Evolutionary conservation across 2,329 filamentous ascomycete species (phyloP), one percentile per base, ranked within the genome.

Genomic region (Sclerotinia trifoliorum): DNA sequence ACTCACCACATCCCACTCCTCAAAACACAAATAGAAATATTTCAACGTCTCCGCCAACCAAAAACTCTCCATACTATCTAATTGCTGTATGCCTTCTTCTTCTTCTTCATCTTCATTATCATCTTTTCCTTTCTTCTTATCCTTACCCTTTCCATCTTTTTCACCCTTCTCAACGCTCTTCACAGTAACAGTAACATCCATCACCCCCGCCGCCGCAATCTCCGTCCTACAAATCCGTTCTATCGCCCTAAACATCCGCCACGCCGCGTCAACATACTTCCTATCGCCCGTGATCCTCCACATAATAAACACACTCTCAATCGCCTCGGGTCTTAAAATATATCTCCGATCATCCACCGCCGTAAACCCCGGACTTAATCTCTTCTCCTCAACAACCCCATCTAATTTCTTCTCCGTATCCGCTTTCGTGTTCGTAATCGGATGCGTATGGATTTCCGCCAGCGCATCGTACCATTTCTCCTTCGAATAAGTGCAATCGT

Each of bases 281-380:
- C 69, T 65, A 39, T 77, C 70, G 0, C 70, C 75, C 1, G 75
- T 76, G 3, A 78, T 74, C 5, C 77, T 72, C 60, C 74, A 73
- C 81, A 90, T 83, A 75, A 89, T 85, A 78, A 88, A 90, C 26
- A 90, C 86, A 7, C 86, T 88, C 77, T 90, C 88, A 60, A 90
- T 89, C 4, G 87, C 88, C 78, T 90, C 88, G 15, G 88, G 88
- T 77, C 75, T 67, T 15, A 75, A 64, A 13, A 75, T 69, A 70
- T 76, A 76, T 39, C 73, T 61, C 3, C 70, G 69, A 68, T 76
- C 74, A 29, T 71, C 52, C 21, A 75, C 68, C 8, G 32, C 54
- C 0, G 69, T 70, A 60, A 75, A 74, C 2, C 75, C 75, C 44
- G 73, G 73, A 19, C 70, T 68, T 2, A 76, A 66, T 11, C 58